A percentile compares a stretch with the other conserved stretches of the same genome.
These are phyloP conservation scores for Adansonia rubrostipa DNA, from an alignment of 441 rosid species.

Conservation along the genomic window DNA sequence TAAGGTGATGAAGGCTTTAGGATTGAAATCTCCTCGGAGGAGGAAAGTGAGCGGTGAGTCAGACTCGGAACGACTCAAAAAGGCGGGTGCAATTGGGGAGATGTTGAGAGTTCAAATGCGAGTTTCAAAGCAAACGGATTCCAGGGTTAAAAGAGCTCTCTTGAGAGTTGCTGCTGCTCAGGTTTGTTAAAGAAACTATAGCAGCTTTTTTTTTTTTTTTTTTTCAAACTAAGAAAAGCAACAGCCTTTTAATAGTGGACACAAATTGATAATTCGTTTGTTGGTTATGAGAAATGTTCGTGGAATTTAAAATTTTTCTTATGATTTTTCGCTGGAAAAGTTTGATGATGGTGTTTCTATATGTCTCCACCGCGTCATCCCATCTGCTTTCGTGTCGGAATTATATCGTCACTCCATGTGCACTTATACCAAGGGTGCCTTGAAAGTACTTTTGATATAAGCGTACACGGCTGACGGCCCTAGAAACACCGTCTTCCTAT, in stretches of 20 bases:
- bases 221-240: neutral
- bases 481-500: no score
- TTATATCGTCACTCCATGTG: no score
- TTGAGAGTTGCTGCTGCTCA: slow-evolving; percentile 69
- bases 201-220: neutral
- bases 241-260: neutral
- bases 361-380: no score
- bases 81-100: slow-evolving; percentile 60
- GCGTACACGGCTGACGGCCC: no score
- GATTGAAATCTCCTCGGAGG: slow-evolving; percentile 60
- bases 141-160: slow-evolving; percentile 66
- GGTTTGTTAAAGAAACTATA: slow-evolving; percentile 35
- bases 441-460: no score
- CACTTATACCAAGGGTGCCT: no score
- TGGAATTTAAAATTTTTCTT: neutral
- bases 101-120: slow-evolving; percentile 65
- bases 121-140: slow-evolving; percentile 63
- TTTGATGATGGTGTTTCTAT: no score
- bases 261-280: neutral
- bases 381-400: no score
- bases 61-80: slow-evolving; percentile 44
- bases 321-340: neutral
- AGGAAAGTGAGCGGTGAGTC: slow-evolving; percentile 44
- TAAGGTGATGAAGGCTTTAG: slow-evolving; percentile 70
- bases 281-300: neutral